phyloP scores from a whole-genome alignment of 768 basidiomycete genomes.

The Amanita molliuscula region DNA sequence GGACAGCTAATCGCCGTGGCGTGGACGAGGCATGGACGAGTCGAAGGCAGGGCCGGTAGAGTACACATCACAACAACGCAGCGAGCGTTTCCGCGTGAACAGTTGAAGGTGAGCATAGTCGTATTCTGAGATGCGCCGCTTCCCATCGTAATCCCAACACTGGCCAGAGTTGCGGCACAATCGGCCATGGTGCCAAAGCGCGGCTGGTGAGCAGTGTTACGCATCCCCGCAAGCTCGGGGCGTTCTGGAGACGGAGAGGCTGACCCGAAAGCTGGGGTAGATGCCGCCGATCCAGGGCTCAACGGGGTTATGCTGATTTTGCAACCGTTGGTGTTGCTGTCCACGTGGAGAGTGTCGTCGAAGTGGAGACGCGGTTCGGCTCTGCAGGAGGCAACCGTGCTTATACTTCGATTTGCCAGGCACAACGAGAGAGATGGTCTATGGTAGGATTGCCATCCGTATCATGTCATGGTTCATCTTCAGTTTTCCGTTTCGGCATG shows the following conservation, averaged over 20 bases:
- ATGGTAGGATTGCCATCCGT: slow-evolving; percentile 50
- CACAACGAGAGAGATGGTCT: slow-evolving; percentile 12
- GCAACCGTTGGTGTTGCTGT: slow-evolving; percentile 8
- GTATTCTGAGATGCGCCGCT: too few relatives aligned
- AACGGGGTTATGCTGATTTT: not conserved
- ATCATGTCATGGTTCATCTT: slow-evolving; percentile 67
- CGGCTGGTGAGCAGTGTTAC: not conserved
- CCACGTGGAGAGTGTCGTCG: slow-evolving; percentile 10
- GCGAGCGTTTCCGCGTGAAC: too few relatives aligned
- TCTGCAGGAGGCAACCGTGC: not conserved
- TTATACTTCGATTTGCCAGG: not conserved
- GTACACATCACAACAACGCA: too few relatives aligned
- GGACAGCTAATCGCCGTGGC: too few relatives aligned
- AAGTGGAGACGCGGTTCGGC: not conserved
- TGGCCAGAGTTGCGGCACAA: slow-evolving; percentile 10
- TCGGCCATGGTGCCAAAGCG: slow-evolving; percentile 13
- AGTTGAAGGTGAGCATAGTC: too few relatives aligned
- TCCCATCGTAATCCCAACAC: slow-evolving; percentile 18
- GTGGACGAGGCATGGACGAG: too few relatives aligned
- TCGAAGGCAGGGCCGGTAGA: too few relatives aligned
- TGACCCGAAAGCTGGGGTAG: slow-evolving; percentile 17
- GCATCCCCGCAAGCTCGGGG: slow-evolving; percentile 10
- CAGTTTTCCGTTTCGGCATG: slow-evolving; percentile 68
- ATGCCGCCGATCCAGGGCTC: slow-evolving; percentile 2
- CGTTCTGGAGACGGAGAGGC: slow-evolving; percentile 23